phyloP scores from a whole-genome alignment of 2,329 filamentous ascomycete genomes.

The Davidsoniella virescens region DNA sequence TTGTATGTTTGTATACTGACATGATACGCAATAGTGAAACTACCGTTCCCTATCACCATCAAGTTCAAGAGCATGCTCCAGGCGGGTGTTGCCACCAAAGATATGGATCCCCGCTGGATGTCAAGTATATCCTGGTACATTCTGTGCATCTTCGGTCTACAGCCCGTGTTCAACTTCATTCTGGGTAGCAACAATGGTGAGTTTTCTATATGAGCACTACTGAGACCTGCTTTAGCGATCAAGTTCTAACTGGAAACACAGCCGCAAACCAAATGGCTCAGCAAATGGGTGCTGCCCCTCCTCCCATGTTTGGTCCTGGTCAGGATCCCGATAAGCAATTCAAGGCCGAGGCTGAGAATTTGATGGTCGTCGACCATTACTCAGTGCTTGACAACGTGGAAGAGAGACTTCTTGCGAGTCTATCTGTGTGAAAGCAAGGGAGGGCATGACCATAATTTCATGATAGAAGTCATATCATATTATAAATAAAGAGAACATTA shows the following conservation, averaged over 20 bases:
- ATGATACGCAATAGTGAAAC: slow-evolving; percentile 49
- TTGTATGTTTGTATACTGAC: neutral
- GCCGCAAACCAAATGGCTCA: slow-evolving; percentile 84
- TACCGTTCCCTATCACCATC: slow-evolving; percentile 92
- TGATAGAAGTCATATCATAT: slow-evolving; percentile 8
- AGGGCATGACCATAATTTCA: neutral
- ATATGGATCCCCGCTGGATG: slow-evolving; percentile 97
- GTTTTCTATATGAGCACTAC: slow-evolving; percentile 18
- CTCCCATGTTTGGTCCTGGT: slow-evolving; percentile 73
- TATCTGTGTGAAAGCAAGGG: slow-evolving; percentile 3
- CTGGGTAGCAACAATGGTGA: slow-evolving; percentile 89
- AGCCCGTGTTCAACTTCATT: slow-evolving; percentile 94
- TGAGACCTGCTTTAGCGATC: neutral
- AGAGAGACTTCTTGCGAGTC: slow-evolving; percentile 48
- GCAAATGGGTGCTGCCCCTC: slow-evolving; percentile 68
- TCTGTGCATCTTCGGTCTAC: slow-evolving; percentile 86
- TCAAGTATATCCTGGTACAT: slow-evolving; percentile 99
- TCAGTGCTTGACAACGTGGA: slow-evolving; percentile 83
- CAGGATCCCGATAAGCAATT: slow-evolving; percentile 95
- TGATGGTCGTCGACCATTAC: slow-evolving; percentile 87
- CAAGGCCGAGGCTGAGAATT: slow-evolving; percentile 78
- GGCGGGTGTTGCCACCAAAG: slow-evolving; percentile 84
- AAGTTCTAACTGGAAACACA: neutral
- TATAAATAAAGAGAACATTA: slow-evolving; percentile 2
- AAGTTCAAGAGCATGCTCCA: slow-evolving; percentile 99